Evolutionary conservation across 2,329 filamentous ascomycete species (phyloP).

Genomic region (Curvularia lunata): DNA sequence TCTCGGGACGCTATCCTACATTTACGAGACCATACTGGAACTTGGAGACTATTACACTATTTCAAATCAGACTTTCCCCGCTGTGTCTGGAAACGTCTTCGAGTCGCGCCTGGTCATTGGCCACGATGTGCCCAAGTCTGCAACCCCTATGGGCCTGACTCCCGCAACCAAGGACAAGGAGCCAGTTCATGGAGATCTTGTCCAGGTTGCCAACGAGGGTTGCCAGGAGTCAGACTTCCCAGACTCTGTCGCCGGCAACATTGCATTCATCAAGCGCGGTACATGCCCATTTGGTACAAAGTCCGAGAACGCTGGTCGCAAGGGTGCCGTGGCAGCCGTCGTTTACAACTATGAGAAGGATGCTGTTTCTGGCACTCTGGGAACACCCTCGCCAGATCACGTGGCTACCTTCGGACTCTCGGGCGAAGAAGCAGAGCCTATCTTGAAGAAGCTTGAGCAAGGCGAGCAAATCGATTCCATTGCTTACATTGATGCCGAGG

Average conservation of each 20-base stretch:
- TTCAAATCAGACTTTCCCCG: slow-evolving; percentile 46
- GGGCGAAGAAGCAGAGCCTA: slow-evolving; percentile 64
- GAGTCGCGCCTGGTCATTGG: slow-evolving; percentile 48
- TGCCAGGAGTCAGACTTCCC: slow-evolving; percentile 64
- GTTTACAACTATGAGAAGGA: slow-evolving; percentile 78
- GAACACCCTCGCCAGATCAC: slow-evolving; percentile 63
- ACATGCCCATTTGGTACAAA: slow-evolving; percentile 76
- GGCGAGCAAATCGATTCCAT: slow-evolving; percentile 51
- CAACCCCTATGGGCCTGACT: slow-evolving; percentile 45
- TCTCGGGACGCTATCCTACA: slow-evolving; percentile 46
- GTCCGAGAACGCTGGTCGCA: slow-evolving; percentile 70
- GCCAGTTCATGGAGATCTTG: slow-evolving; percentile 45
- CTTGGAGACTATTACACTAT: slow-evolving; percentile 51
- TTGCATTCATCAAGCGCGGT: slow-evolving; percentile 76
- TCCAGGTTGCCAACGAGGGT: slow-evolving; percentile 44
- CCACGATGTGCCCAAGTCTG: slow-evolving; percentile 42
- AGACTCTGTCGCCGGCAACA: slow-evolving; percentile 63
- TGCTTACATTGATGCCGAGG: slow-evolving; percentile 56
- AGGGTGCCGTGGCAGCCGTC: slow-evolving; percentile 74
- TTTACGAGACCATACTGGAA: slow-evolving; percentile 48
- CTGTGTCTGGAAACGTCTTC: slow-evolving; percentile 46
- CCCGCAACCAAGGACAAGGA: slow-evolving; percentile 48
- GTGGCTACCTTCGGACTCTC: slow-evolving; percentile 74
- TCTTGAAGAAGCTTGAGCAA: slow-evolving; percentile 59
- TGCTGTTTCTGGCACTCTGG: slow-evolving; percentile 69